Conservation (phyloP, 2,329 filamentous ascomycete species). For the Nigrospora osmanthi region DNA sequence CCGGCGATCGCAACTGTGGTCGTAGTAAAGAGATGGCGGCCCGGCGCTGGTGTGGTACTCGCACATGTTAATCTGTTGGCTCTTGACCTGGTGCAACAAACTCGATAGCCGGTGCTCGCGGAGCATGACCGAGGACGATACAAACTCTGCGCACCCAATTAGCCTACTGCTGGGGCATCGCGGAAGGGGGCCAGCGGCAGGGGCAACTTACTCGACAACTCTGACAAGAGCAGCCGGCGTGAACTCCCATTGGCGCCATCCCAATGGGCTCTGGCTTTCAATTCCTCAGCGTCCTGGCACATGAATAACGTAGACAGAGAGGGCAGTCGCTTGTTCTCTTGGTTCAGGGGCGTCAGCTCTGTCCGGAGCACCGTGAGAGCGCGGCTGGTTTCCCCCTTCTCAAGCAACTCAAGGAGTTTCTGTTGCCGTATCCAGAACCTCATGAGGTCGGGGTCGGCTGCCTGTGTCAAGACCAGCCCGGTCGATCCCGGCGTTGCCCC, state of each 20-base stretch:
- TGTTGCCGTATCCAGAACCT: slow-evolving; percentile 84
- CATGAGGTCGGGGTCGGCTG: slow-evolving; percentile 72
- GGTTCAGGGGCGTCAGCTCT: slow-evolving; percentile 80
- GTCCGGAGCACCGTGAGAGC: slow-evolving; percentile 79
- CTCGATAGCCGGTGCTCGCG: slow-evolving; percentile 81
- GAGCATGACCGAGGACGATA: slow-evolving; percentile 95
- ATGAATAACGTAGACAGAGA: slow-evolving; percentile 84
- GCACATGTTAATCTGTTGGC: slow-evolving; percentile 74
- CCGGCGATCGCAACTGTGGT: slow-evolving; percentile 74
- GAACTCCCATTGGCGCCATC: slow-evolving; percentile 73
- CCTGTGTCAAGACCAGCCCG: slow-evolving; percentile 67
- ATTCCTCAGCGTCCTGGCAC: slow-evolving; percentile 71
- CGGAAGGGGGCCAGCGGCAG: too few species aligned
- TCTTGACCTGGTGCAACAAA: slow-evolving; percentile 76
- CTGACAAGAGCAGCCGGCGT: slow-evolving; percentile 65
- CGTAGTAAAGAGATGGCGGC: slow-evolving; percentile 78
- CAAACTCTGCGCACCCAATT: slow-evolving; percentile 53
- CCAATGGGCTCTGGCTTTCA: slow-evolving; percentile 74
- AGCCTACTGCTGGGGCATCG: slow-evolving; percentile 1
- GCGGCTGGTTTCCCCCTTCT: slow-evolving; percentile 61
- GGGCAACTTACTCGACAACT: slow-evolving; percentile 65
- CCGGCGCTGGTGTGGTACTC: slow-evolving; percentile 77
- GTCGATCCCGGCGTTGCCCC: slow-evolving; percentile 26
- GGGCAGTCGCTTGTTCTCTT: slow-evolving; percentile 70
- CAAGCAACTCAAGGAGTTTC: slow-evolving; percentile 87